These are phyloP conservation scores for Sporothrix inflata DNA, from an alignment of 2,329 filamentous ascomycete species.

Conservation along the genomic window DNA sequence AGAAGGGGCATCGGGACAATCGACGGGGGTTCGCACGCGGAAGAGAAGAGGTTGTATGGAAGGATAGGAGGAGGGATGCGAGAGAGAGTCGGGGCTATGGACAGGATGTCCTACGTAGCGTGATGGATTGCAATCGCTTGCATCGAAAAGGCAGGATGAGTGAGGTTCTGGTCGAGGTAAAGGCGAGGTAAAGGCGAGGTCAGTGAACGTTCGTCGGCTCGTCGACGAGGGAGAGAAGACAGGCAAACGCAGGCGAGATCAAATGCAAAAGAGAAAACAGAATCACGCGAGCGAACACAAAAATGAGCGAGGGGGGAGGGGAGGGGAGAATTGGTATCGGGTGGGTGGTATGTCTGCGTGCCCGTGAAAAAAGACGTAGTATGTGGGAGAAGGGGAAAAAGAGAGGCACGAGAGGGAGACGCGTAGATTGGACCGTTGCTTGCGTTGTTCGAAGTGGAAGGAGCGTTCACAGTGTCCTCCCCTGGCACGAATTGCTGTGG, in stretches of 20 bases:
- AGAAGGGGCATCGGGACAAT: constrained; percentile 51
- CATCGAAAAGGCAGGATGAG: background rate
- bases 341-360: background rate
- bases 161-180: background rate
- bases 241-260: background rate
- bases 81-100: background rate
- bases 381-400: background rate
- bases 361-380: constrained; percentile 11
- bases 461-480: background rate
- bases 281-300: background rate
- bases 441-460: constrained; percentile 22
- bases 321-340: background rate
- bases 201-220: background rate
- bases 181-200: background rate
- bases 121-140: background rate
- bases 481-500: constrained; percentile 17
- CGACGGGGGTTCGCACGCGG: background rate
- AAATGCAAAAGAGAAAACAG: background rate
- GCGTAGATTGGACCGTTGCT: constrained; percentile 33
- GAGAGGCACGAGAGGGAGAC: constrained; percentile 30
- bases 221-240: background rate
- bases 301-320: background rate
- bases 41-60: background rate
- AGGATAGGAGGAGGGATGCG: background rate
- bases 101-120: constrained; percentile 1